Base-by-base conservation (phyloP, 2,329 filamentous ascomycete species). In the Alternaria infectoria region DNA sequence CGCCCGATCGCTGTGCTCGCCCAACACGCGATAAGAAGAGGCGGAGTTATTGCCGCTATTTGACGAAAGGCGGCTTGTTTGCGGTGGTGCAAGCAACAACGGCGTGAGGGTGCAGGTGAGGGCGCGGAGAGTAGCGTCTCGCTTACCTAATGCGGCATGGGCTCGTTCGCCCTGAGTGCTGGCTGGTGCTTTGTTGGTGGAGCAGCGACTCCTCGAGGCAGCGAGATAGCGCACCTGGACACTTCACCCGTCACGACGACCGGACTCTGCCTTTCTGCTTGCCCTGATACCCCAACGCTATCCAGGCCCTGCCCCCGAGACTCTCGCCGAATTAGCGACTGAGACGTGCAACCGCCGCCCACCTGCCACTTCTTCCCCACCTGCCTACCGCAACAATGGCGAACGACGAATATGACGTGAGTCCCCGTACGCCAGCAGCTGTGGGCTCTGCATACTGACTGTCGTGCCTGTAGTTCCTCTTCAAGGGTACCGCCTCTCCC, bases 391-490 rank as follows among this genome's bases (percentile, higher is more conserved):
- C 77, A 78, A 75, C 76, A 59, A 99, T 98, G 96, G 96, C 95
- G 80, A 99, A 98, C 90, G 96, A 99, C 89, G 96, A 99, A 87
- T 99, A 99, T 86, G 96, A 99, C 91, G 95, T 98, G 86, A 87
- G 93, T 72, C 64, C 60, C 68, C 62, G 65, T 71, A 70, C 66
- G 60, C 66, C 66, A 58, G 56, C 62, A 55, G 49, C 60, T 65
- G 68, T 67, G 62, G 67, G 59, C 61, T 55, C 13, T 64, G 17
- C 60, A 11, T 72, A 71, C 67, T 77, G 66, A 76, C 77, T 26
- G 19, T 32, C 28, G 26, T 28, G 54, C 43, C 69, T 73, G 71
- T 82, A 97, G 94, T 98, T 98, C 83, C 93, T 98, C 81, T 99
- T 99, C 90, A 98, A 99, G 92, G 93, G 93, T 97, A 86, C 72